These are phyloP conservation scores for Colletotrichum somersetense DNA, from an alignment of 2,329 filamentous ascomycete species.

Conservation along the genomic window DNA sequence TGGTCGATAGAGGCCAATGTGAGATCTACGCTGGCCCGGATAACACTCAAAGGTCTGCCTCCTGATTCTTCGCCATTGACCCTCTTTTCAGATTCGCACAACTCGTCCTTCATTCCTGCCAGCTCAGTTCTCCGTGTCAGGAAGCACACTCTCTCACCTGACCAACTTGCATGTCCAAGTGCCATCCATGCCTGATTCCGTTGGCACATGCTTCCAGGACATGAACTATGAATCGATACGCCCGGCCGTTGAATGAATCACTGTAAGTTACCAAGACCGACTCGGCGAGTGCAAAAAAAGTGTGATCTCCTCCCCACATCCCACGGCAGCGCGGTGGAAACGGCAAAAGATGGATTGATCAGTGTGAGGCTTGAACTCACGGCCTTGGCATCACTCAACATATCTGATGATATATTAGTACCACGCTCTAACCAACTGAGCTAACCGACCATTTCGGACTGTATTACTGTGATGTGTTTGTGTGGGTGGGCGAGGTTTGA, in stretches of 20 bases:
- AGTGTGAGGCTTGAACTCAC: conserved; percentile 41
- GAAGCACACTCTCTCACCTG: background rate
- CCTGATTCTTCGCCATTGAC: background rate
- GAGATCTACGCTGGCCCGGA: too few species aligned
- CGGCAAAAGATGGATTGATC: conserved; percentile 26
- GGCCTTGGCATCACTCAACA: conserved; percentile 38
- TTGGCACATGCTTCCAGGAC: background rate
- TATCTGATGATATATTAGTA: conserved; percentile 36
- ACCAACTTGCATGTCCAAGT: too few species aligned
- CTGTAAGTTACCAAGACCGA: too few species aligned
- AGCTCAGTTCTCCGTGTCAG: background rate
- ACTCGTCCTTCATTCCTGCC: background rate
- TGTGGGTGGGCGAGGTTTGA: background rate
- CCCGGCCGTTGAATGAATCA: background rate
- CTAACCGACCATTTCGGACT: conserved; percentile 28
- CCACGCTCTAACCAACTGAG: conserved; percentile 42
- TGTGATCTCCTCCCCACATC: background rate
- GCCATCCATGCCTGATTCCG: background rate
- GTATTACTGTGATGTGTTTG: background rate
- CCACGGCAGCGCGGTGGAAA: background rate
- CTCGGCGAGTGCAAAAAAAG: background rate
- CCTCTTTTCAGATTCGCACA: background rate
- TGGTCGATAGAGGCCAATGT: too few species aligned
- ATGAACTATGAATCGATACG: background rate
- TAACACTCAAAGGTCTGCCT: too few species aligned